A percentile compares a stretch with the other conserved stretches of the same genome.
Evolutionary conservation across 1,284 basidiomycete species (phyloP).

Genomic region (Puccinia triticina): DNA sequence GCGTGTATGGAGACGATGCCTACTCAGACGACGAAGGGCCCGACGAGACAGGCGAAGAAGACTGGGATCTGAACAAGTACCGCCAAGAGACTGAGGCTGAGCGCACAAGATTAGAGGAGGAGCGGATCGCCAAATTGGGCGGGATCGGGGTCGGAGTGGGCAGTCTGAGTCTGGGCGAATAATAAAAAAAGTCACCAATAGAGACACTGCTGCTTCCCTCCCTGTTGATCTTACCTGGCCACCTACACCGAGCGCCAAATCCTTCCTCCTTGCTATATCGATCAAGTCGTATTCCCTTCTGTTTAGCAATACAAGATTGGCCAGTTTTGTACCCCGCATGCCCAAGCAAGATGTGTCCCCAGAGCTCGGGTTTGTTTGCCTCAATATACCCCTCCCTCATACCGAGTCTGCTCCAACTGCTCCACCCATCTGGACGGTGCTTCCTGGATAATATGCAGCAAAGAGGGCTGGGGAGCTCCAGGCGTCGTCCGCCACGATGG

Average conservation of each 20-base stretch:
- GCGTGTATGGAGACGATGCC: slow-evolving; percentile 59
- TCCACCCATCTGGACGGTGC: no score
- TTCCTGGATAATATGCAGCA: no score
- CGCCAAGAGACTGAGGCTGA: slow-evolving; percentile 70
- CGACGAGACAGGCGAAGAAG: slow-evolving; percentile 67
- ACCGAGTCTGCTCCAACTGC: no score
- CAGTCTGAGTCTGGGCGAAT: slow-evolving; percentile 19
- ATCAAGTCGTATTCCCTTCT: not conserved
- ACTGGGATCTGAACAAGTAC: slow-evolving; percentile 73
- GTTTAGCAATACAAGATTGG: not conserved
- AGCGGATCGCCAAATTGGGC: slow-evolving; percentile 52
- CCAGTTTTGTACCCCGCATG: no score
- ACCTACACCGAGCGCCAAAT: not conserved
- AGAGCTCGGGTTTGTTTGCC: not conserved
- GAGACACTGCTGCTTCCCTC: not conserved
- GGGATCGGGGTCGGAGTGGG: slow-evolving; percentile 45
- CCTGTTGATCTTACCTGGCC: not conserved
- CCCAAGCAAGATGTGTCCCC: not conserved
- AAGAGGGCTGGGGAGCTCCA: no score
- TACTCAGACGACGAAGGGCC: slow-evolving; percentile 54
- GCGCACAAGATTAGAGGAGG: slow-evolving; percentile 53
- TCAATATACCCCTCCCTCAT: no score
- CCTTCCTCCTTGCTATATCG: not conserved
- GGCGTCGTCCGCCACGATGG: no score
- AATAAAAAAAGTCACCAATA: not conserved